phyloP scores from a whole-genome alignment of 805 yeast genomes.

The Wickerhamiella spandovensis region DNA sequence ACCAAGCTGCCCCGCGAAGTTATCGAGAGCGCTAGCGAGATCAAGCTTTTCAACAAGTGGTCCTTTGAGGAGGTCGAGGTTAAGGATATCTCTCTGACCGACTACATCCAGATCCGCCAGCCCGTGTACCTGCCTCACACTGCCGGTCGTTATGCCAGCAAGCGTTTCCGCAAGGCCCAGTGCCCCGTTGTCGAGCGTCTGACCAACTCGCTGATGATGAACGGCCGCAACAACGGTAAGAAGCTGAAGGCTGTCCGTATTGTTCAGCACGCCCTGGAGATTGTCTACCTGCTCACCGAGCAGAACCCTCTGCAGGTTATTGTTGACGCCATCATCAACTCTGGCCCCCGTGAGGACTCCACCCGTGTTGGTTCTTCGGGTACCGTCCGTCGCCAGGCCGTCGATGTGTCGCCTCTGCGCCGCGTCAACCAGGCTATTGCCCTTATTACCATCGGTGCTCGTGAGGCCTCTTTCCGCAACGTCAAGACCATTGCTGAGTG shows the following conservation, averaged over 20 bases:
- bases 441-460: slow-evolving; percentile 94
- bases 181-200: slow-evolving; percentile 98
- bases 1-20: slow-evolving; percentile 95
- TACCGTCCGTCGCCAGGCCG: slow-evolving; percentile 99
- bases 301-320: slow-evolving; percentile 98
- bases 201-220: slow-evolving; percentile 99
- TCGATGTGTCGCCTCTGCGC: slow-evolving; percentile 99
- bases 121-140: slow-evolving; percentile 98
- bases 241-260: slow-evolving; percentile 99
- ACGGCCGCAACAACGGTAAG: slow-evolving; percentile 99
- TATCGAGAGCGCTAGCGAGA: slow-evolving; percentile 89
- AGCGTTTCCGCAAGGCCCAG: slow-evolving; percentile 99
- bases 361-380: slow-evolving; percentile 99
- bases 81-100: slow-evolving; percentile 95
- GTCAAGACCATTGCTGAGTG: slow-evolving; percentile 99
- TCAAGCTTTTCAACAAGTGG: slow-evolving; percentile 99
- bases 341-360: slow-evolving; percentile 99
- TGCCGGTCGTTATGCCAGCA: slow-evolving; percentile 98
- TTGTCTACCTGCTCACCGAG: slow-evolving; percentile 93
- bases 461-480: slow-evolving; percentile 99
- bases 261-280: slow-evolving; percentile 98
- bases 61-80: slow-evolving; percentile 94
- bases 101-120: slow-evolving; percentile 94
- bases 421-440: slow-evolving; percentile 99
- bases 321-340: slow-evolving; percentile 98